Evolutionary conservation across 805 yeast genomes (phyloP), one percentile per base, ranked within the genome.

Genomic region (Ogataea neopini): DNA sequence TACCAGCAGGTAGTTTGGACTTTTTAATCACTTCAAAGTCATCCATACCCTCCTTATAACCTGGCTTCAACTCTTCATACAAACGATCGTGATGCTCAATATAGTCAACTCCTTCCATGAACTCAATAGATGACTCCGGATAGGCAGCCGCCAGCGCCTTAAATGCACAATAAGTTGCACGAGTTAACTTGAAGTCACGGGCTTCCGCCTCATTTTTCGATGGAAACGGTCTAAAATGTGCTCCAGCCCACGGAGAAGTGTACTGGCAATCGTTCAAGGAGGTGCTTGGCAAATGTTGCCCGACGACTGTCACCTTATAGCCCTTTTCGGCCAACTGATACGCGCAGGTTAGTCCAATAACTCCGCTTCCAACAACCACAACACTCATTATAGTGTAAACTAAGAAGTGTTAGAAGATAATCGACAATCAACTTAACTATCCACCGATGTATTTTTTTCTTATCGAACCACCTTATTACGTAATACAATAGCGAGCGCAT

Each of bases 171-270:
- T 69, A 74, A 0, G 89, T 83, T 2, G 59, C 63, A 49, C 84
- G 64, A 0, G 84, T 73, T 43, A 80, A 63, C 39, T 60, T 55
- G 7, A 73, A 68, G 42, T 80, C 86, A n/a, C 71, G 57, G 38
- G 51, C 53, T 13, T 79, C 83, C 28, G 61, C 57, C 1, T 52
- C 61, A 34, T 59, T 63, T 38, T 64, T 68, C 42, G 79, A 71
- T 4, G 90, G 90, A 50, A 75, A 76, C 1, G 90, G 89, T 52
- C 90, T 68, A 63, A 74, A 84, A 61, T 84, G 88, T 1, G 91
- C 91, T 14, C 91, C 91, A 0, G 90, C 90, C 88, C 88, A 84
- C 2, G 84, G 76, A 0, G 88, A 83, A 4, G 90, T 82, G 79
- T 51, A 44, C 52, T 56, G 41, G 1, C 66, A 59, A 43, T 58